These are phyloP conservation scores for Marchantia paleacea DNA, from an alignment of 225 moss, liverwort and hornwort species.

Conservation along the genomic window DNA sequence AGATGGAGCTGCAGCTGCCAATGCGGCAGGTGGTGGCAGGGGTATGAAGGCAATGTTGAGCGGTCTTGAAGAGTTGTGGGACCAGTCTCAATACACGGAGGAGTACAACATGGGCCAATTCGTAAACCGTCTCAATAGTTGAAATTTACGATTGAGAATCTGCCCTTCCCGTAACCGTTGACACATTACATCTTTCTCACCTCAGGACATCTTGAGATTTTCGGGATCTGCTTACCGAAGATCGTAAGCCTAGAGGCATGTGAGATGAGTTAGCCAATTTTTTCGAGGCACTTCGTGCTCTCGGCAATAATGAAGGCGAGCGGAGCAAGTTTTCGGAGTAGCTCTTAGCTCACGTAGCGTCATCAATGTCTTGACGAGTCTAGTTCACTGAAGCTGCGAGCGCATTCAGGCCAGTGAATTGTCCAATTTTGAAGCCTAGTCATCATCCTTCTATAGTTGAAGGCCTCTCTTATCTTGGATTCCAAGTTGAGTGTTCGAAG, in stretches of 20 bases:
- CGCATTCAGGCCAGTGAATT: not conserved
- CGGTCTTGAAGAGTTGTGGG: constrained; percentile 83
- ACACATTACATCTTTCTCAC: constrained; percentile 3
- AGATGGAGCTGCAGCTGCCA: constrained; percentile 46
- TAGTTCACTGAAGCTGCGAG: not conserved
- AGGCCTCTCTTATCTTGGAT: not conserved
- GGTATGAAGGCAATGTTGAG: constrained; percentile 81
- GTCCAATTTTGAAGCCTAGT: constrained; percentile 4
- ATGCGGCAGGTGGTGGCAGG: constrained; percentile 58
- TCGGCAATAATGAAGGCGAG: not conserved
- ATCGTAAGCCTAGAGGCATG: not conserved
- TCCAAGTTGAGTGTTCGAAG: not conserved
- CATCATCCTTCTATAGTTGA: not conserved
- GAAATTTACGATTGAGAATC: constrained; percentile 1
- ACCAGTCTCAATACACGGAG: constrained; percentile 89
- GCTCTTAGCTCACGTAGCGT: not conserved
- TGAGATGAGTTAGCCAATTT: constrained; percentile 3
- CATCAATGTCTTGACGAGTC: not conserved
- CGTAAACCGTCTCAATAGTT: constrained; percentile 69
- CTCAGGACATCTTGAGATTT: constrained; percentile 1
- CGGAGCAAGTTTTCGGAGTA: not conserved
- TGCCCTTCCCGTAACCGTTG: not conserved
- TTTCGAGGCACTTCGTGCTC: constrained; percentile 11
- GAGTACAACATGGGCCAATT: constrained; percentile 87
- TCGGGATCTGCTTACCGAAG: not conserved